phyloP scores from a whole-genome alignment of 148 eudicot species.

The Diospyros lotus region DNA sequence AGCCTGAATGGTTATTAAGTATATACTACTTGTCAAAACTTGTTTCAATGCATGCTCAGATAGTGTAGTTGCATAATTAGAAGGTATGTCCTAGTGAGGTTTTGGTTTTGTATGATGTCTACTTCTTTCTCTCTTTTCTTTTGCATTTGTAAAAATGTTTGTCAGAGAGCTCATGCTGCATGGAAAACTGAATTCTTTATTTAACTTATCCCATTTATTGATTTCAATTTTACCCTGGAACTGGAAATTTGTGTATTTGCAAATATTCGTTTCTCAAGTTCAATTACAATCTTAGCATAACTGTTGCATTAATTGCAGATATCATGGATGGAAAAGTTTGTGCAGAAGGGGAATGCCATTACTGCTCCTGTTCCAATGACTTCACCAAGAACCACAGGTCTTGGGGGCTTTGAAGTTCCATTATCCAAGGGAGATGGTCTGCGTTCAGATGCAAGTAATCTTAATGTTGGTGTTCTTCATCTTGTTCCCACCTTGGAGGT shows the following conservation, averaged over 20 bases:
- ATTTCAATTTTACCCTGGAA: not conserved
- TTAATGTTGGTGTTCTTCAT: slow-evolving; percentile 97
- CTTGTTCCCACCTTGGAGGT: slow-evolving; percentile 92
- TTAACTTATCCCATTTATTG: no score
- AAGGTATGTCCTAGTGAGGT: not conserved
- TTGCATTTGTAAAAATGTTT: not conserved
- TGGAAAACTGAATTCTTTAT: no score
- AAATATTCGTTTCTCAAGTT: slow-evolving; percentile 3
- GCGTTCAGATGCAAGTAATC: slow-evolving; percentile 90
- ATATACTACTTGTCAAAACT: not conserved
- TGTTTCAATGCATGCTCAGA: not conserved
- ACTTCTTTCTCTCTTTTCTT: not conserved
- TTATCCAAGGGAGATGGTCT: slow-evolving; percentile 76
- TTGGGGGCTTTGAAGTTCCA: slow-evolving; percentile 98
- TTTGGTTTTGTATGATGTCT: not conserved
- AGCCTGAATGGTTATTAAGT: no score
- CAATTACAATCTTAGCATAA: not conserved
- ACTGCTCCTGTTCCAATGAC: slow-evolving; percentile 91
- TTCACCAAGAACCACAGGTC: slow-evolving; percentile 85
- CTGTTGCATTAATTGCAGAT: slow-evolving; percentile 48
- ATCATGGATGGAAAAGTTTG: slow-evolving; percentile 99
- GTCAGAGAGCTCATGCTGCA: not conserved
- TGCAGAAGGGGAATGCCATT: slow-evolving; percentile 84
- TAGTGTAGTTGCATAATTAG: not conserved
- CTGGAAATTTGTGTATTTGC: not conserved